Conservation (phyloP, 1,284 basidiomycete genomes). For the Cystobasidiaceae sp. region DNA sequence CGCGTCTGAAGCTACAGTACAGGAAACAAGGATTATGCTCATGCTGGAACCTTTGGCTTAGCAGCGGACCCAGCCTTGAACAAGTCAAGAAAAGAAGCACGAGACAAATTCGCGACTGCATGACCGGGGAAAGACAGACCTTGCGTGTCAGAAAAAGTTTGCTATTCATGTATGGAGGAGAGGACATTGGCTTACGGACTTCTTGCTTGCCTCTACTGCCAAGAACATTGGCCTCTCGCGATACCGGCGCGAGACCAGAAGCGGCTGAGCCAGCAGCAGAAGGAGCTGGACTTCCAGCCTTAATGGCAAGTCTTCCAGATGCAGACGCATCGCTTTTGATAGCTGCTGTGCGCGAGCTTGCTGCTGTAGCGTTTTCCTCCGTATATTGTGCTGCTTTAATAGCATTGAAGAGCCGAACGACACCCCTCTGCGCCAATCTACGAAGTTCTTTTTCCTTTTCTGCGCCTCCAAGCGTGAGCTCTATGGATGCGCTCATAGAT, state of each 20-base stretch:
- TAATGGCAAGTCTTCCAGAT: conserved; percentile 35
- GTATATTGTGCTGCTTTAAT: conserved; percentile 43
- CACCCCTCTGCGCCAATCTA: conserved; percentile 44
- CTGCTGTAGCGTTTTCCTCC: conserved; percentile 27
- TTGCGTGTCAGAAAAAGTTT: neutral
- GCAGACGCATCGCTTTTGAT: conserved; percentile 36
- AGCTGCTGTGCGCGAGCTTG: conserved; percentile 28
- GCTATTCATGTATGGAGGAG: neutral
- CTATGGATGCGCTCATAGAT: neutral
- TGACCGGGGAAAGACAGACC: neutral
- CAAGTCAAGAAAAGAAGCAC: conserved; percentile 44
- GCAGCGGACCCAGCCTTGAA: conserved; percentile 31
- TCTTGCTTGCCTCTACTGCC: conserved; percentile 43
- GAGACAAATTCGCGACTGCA: conserved; percentile 45
- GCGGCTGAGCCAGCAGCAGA: conserved; percentile 17
- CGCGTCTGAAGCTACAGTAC: too few relatives aligned
- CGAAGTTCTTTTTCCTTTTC: conserved; percentile 43
- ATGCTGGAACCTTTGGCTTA: neutral
- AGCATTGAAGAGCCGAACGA: conserved; percentile 45
- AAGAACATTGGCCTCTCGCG: conserved; percentile 40
- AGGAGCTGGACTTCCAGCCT: conserved; percentile 32
- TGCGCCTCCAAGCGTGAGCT: conserved; percentile 35
- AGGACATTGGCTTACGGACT: conserved; percentile 38
- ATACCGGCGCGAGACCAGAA: conserved; percentile 8
- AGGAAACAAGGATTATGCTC: neutral